Base-by-base conservation (phyloP, 2,329 filamentous ascomycete genomes). In the Trichophyton verrucosum region DNA sequence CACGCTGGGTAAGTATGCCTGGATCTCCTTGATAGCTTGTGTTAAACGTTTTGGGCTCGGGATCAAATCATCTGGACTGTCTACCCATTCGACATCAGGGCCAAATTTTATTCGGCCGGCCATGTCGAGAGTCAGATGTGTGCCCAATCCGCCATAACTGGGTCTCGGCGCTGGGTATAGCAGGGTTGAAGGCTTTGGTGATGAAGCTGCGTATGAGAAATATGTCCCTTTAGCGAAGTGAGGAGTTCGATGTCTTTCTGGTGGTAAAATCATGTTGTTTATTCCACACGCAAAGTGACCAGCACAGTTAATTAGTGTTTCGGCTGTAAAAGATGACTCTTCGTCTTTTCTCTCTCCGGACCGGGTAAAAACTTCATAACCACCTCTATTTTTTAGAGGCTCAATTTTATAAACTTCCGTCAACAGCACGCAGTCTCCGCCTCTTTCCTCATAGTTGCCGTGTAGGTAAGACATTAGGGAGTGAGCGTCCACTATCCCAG, bases 141-240 rank as follows among this genome's bases (percentile, higher is more conserved):
- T 97, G 56, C 94, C 94, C 0, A 99, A 92, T 0, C 94, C 92
- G 58, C 84, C 91, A 22, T 86, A 82, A 1, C 91, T 91, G 0
- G 91, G 87, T 7, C 88, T 79, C 0, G 92, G 91, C 0, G 88
- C 91, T 0, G 94, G 94, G 70, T 97, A 99, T 58, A 99, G 80
- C 22, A 99, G 82, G 0, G 87, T 89, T 1, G 75, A 78, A 9
- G 91, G 84, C 46, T 76, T 79, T 0, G 90, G 91, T 0, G 70
- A 69, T 0, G 85, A 82, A 1, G 83, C 77, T 0, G 81, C 75
- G 76, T 96, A 97, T 33, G 86, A 88, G 76, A 95, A 97, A 77
- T 99, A 99, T 63, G 89, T 92, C 0, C 94, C 94, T 77, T 99
- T 99, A 62, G 92, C 92, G 75, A 87, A 97, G 77, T 83, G 88